Evolutionary conservation across 371 early-diverging fungal genomes (phyloP).

Genomic region (Mucor velutinosus): DNA sequence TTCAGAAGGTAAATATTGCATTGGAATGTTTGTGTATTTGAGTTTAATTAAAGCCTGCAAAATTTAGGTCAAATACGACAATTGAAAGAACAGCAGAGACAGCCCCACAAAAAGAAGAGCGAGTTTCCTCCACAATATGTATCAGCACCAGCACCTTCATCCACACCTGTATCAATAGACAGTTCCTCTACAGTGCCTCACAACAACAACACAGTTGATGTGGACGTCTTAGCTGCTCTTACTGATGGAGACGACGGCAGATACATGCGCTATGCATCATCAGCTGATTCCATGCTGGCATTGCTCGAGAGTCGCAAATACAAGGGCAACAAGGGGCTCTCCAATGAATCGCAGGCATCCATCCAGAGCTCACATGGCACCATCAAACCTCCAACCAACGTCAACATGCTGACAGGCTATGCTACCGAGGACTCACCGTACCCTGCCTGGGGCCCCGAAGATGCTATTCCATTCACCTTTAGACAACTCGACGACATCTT

Average conservation of each 20-base stretch:
- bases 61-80: constrained; percentile 2
- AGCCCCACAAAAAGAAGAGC: neutral
- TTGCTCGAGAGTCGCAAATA: constrained; percentile 72
- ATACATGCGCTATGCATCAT: constrained; percentile 74
- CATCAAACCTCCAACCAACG: neutral
- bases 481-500: constrained; percentile 31
- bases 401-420: constrained; percentile 9
- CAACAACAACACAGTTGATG: constrained; percentile 33
- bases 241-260: constrained; percentile 69
- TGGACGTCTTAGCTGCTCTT: constrained; percentile 65
- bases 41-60: neutral
- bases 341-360: constrained; percentile 8
- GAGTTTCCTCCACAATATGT: constrained; percentile 13
- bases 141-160: constrained; percentile 9
- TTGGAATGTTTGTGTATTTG: neutral
- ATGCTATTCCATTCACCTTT: constrained; percentile 21
- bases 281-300: constrained; percentile 76
- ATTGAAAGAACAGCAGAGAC: neutral
- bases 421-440: constrained; percentile 36
- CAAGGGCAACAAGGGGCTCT: constrained; percentile 28
- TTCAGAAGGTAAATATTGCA: constrained; percentile 11
- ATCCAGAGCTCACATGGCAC: constrained; percentile 10
- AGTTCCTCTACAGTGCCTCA: neutral
- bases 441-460: constrained; percentile 71
- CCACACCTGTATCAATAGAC: neutral